Evolutionary conservation across 75 land plant genomes (phyloP).

Genomic region (Azolla pinnata): DNA sequence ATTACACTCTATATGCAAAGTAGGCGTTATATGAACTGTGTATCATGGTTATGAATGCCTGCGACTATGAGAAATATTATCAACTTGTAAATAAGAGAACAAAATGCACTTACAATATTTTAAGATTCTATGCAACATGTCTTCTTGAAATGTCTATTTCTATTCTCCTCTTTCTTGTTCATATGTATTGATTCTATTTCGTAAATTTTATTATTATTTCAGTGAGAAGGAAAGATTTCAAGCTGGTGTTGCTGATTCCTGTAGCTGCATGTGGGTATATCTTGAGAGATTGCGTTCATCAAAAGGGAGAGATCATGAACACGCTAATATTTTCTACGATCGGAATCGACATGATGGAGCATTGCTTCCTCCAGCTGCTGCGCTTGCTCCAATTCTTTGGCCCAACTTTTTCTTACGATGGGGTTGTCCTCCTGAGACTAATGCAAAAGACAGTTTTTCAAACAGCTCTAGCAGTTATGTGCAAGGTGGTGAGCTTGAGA

Average conservation of each 20-base stretch:
- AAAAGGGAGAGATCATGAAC: constrained; percentile 50
- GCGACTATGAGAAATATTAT: too few relatives aligned
- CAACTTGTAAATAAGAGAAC: too few relatives aligned
- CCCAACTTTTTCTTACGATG: constrained; percentile 89
- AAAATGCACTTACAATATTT: too few relatives aligned
- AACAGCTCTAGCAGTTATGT: constrained; percentile 19
- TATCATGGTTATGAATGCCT: too few relatives aligned
- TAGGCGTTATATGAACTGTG: too few relatives aligned
- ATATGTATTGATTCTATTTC: not conserved
- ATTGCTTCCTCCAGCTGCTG: constrained; percentile 87
- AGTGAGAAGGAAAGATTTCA: constrained; percentile 93
- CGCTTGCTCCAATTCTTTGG: constrained; percentile 87
- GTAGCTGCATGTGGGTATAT: constrained; percentile 84
- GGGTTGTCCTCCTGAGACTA: constrained; percentile 62
- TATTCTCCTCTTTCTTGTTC: too few relatives aligned
- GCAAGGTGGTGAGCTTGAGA: constrained; percentile 65
- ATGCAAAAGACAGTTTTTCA: not conserved
- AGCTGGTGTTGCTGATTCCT: constrained; percentile 47
- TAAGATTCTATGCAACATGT: too few relatives aligned
- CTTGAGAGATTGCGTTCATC: constrained; percentile 45
- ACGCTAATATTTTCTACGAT: constrained; percentile 73
- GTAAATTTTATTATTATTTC: not conserved
- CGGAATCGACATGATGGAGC: constrained; percentile 38
- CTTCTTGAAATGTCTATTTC: too few relatives aligned
- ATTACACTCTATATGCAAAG: too few relatives aligned